These are phyloP conservation scores for Tylopilus balloui DNA, from an alignment of 768 basidiomycete species.

Conservation along the genomic window DNA sequence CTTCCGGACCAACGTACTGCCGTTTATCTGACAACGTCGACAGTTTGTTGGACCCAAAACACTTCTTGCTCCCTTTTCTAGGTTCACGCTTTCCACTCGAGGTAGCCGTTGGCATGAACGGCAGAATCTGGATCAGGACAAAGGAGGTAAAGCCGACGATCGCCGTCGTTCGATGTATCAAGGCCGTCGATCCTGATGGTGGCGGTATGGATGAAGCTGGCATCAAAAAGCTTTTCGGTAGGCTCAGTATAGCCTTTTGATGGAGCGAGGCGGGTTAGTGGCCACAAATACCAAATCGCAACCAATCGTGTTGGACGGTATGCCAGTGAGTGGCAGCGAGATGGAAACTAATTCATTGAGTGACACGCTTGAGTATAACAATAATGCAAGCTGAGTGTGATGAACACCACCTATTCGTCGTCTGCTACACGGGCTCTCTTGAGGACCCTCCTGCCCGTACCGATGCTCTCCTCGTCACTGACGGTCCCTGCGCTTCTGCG, in stretches of 20 bases:
- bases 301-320: background rate
- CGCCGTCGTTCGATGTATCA: constrained; percentile 71
- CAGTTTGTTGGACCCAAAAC: constrained; percentile 75
- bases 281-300: background rate
- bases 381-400: background rate
- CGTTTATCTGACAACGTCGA: constrained; percentile 4
- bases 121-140: constrained; percentile 83
- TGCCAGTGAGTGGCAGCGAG: background rate
- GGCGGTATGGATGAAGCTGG: constrained; percentile 53
- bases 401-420: constrained; percentile 47
- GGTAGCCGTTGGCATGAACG: constrained; percentile 86
- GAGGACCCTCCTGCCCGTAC: constrained; percentile 53
- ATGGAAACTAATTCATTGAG: background rate
- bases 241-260: constrained; percentile 30
- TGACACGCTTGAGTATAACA: constrained; percentile 7
- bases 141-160: constrained; percentile 72
- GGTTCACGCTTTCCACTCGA: constrained; percentile 84
- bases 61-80: constrained; percentile 78
- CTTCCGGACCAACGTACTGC: constrained; percentile 1
- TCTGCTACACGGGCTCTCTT: constrained; percentile 66
- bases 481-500: constrained; percentile 60
- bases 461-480: constrained; percentile 63
- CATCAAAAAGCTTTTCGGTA: constrained; percentile 50
- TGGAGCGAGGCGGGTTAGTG: background rate
- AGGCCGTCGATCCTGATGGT: constrained; percentile 74